Conservation (phyloP, 495 filamentous ascomycete genomes). For the Neurospora cerealis region DNA sequence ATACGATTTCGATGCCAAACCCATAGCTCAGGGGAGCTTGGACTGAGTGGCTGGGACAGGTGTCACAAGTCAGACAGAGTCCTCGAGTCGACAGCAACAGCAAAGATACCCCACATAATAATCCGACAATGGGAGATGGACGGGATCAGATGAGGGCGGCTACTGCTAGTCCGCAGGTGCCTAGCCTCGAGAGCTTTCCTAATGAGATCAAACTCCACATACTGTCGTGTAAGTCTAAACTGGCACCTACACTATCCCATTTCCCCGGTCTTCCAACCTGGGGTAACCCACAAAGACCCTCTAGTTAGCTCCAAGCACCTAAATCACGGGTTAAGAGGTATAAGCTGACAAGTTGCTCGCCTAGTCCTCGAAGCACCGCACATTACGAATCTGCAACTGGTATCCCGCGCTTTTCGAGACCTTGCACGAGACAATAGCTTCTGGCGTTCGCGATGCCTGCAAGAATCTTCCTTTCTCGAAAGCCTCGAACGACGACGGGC, state of each 20-base stretch:
- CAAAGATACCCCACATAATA: not conserved
- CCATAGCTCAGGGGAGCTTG: not conserved
- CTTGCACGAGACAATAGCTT: constrained; percentile 64
- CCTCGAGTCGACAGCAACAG: not conserved
- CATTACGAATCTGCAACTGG: constrained; percentile 60
- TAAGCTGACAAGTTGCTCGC: not conserved
- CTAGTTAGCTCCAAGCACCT: not conserved
- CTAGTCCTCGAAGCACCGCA: constrained; percentile 60
- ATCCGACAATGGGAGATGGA: not conserved
- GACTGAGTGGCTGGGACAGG: not conserved
- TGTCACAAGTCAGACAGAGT: not conserved
- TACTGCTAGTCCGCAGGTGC: constrained; percentile 7
- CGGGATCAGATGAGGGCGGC: not conserved
- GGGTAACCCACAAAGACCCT: not conserved
- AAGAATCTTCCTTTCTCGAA: constrained; percentile 49
- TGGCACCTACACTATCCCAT: not conserved
- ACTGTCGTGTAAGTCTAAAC: constrained; percentile 51
- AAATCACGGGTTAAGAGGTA: not conserved
- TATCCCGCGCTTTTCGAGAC: constrained; percentile 55
- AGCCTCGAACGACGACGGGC: constrained; percentile 34
- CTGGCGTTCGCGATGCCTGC: constrained; percentile 70
- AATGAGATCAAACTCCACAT: constrained; percentile 70
- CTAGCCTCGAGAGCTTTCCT: constrained; percentile 48
- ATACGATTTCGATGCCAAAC: not conserved
- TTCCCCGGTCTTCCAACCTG: not conserved